These are phyloP conservation scores for Aphanocladium album DNA, from an alignment of 2,329 filamentous ascomycete species.

Conservation along the genomic window DNA sequence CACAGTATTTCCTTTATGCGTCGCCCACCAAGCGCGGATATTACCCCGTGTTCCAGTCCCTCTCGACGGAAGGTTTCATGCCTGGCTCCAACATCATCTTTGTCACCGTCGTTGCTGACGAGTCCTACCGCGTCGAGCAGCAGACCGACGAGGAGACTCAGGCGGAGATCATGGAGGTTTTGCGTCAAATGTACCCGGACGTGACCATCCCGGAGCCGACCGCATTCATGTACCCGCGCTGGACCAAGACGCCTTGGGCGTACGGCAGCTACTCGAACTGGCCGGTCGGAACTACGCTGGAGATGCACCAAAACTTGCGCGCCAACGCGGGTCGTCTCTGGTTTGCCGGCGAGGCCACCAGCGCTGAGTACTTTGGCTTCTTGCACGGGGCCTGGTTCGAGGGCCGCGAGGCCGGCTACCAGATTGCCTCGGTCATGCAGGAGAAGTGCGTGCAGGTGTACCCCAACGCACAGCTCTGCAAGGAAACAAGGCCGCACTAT, in stretches of 20 bases:
- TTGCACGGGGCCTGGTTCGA: conserved; percentile 59
- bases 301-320: conserved; percentile 63
- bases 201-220: conserved; percentile 52
- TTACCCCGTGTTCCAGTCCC: conserved; percentile 58
- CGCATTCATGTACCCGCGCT: conserved; percentile 57
- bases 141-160: conserved; percentile 55
- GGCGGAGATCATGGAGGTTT: conserved; percentile 50
- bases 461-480: conserved; percentile 14
- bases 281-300: conserved; percentile 57
- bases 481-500: conserved; percentile 18
- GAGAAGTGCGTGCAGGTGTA: conserved; percentile 16
- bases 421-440: conserved; percentile 32
- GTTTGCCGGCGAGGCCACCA: conserved; percentile 62
- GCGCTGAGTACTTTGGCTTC: conserved; percentile 60
- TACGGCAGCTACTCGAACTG: conserved; percentile 65
- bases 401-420: conserved; percentile 43
- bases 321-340: conserved; percentile 58
- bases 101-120: conserved; percentile 52
- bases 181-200: conserved; percentile 57
- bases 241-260: conserved; percentile 40
- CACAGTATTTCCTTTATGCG: conserved; percentile 41
- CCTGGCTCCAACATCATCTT: conserved; percentile 61
- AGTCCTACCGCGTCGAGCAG: conserved; percentile 54
- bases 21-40: conserved; percentile 37
- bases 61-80: conserved; percentile 53